Evolutionary conservation across 768 basidiomycete genomes (phyloP), one percentile per base, ranked within the genome.

Genomic region (Candolleomyces efflorescens): DNA sequence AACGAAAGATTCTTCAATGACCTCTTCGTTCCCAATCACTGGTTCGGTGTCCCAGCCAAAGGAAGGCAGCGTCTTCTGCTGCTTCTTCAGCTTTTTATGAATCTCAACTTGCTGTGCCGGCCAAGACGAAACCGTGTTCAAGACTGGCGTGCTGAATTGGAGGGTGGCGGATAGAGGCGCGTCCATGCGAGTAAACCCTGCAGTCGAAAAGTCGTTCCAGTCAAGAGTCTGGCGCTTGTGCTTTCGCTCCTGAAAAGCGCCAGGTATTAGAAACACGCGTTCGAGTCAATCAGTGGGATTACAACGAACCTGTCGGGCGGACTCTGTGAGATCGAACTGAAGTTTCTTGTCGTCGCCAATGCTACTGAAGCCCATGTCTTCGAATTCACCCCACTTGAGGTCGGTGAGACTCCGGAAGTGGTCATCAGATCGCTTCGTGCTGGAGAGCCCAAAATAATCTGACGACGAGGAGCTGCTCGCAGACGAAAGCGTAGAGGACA

Each of bases 11-110:
- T 94, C 93, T 67, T 99, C 96, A 43, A 98, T 78, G 55, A 92
- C 80, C 65, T 90, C 90, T 63, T 92, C 89, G 10, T 74, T 71
- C 5, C 89, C 92, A 59, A 86, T 73, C 18, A 91, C 84, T 0
- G 94, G 90, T 43, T 87, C 87, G 0, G 92, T 96, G 66, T 97
- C 93, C 90, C 94, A 96, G 0, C 92, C 88, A 67, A 99, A 99
- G 0, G 87, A 75, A 1, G 93, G 92, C 22, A 96, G 77, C 1
- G 81, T 73, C 67, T 89, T 90, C 65, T 93, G 89, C 3, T 85
- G 79, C 73, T 95, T 96, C 71, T 90, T 90, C 39, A 98, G 72
- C 69, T 93, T 91, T 64, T 82, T 85, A 20, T 78, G 80, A 6
- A 95, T 75, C 63, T 86, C 92, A 0, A 83, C 86, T 26, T 81